These are phyloP conservation scores for Aotearoamyces nothofagi DNA, from an alignment of 2,329 filamentous ascomycete species.

Conservation along the genomic window DNA sequence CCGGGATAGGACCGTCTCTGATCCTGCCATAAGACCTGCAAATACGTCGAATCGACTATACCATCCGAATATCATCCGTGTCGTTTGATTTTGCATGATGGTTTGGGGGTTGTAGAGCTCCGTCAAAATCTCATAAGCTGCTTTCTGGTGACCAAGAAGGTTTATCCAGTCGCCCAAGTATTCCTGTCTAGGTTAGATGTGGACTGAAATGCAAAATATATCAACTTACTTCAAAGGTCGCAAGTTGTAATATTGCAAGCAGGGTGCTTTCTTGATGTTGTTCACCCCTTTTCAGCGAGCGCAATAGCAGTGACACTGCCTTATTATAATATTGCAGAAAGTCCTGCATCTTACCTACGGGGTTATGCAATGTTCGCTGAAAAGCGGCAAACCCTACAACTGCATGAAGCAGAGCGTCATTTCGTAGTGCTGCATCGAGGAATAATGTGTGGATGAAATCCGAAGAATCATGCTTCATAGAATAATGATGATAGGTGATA, in stretches of 20 bases:
- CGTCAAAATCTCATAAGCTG: slow-evolving; percentile 67
- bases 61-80: slow-evolving; percentile 70
- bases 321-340: slow-evolving; percentile 87
- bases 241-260: slow-evolving; percentile 78
- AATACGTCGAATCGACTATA: slow-evolving; percentile 81
- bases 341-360: slow-evolving; percentile 58
- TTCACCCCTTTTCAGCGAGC: slow-evolving; percentile 54
- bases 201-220: slow-evolving; percentile 3
- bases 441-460: slow-evolving; percentile 62
- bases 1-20: slow-evolving; percentile 54
- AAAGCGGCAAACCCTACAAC: slow-evolving; percentile 83
- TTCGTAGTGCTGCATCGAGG: slow-evolving; percentile 55
- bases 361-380: slow-evolving; percentile 57
- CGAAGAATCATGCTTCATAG: slow-evolving; percentile 52
- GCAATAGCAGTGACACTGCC: slow-evolving; percentile 64
- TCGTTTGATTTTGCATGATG: slow-evolving; percentile 53
- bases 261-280: slow-evolving; percentile 60
- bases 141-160: slow-evolving; percentile 80
- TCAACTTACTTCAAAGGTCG: slow-evolving; percentile 69
- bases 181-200: slow-evolving; percentile 40
- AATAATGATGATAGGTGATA: slow-evolving; percentile 72
- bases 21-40: slow-evolving; percentile 68
- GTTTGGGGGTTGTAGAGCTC: slow-evolving; percentile 65
- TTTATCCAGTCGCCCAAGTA: slow-evolving; percentile 94
- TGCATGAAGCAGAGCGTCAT: slow-evolving; percentile 74